Evolutionary conservation across 2,329 filamentous ascomycete species (phyloP).

Genomic region (Ophidiomyces ophidiicola): DNA sequence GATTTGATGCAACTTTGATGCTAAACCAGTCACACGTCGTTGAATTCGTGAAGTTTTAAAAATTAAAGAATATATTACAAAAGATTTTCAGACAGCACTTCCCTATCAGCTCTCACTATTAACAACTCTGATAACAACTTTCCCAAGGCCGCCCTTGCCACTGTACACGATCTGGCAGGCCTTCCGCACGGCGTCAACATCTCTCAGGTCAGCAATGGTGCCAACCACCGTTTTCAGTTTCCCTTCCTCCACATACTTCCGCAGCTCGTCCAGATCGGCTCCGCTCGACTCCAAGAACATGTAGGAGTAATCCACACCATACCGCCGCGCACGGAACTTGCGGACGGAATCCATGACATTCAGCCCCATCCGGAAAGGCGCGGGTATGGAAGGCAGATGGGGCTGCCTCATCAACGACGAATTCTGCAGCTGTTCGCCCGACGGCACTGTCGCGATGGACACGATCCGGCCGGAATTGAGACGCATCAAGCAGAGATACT

Average conservation of each 20-base stretch:
- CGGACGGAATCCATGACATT: constrained; percentile 30
- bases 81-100: too few species aligned
- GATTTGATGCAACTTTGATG: too few species aligned
- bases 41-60: too few species aligned
- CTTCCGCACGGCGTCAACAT: constrained; percentile 34
- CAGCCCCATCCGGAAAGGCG: constrained; percentile 16
- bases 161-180: constrained; percentile 33
- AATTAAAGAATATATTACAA: too few species aligned
- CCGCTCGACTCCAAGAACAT: constrained; percentile 34
- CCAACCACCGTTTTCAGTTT: constrained; percentile 36
- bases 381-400: constrained; percentile 20
- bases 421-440: constrained; percentile 21
- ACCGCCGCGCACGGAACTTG: constrained; percentile 34
- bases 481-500: constrained; percentile 35
- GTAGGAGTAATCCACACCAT: constrained; percentile 35
- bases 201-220: constrained; percentile 31
- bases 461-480: constrained; percentile 28
- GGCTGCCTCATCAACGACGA: constrained; percentile 21
- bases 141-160: constrained; percentile 36
- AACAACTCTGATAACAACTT: constrained; percentile 32
- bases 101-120: background rate
- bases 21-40: too few species aligned
- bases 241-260: constrained; percentile 32
- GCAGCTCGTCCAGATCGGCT: constrained; percentile 35
- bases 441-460: constrained; percentile 28